Evolutionary conservation across 257 asterid species (phyloP), one percentile per base, ranked within the genome.

Genomic region (Nicotiana tabacum): DNA sequence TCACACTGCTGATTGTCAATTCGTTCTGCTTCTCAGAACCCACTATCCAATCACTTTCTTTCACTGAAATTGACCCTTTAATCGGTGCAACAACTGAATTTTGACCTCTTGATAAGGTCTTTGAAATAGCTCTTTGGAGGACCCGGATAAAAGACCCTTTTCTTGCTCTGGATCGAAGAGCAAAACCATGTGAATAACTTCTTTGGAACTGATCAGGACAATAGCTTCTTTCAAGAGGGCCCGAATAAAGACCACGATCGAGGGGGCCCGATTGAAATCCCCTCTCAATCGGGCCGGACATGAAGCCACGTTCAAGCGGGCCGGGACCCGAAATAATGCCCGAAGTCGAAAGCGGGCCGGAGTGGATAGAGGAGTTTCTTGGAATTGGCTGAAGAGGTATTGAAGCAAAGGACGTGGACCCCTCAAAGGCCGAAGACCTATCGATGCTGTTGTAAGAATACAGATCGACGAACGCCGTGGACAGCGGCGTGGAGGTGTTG

Each of bases 11-110:
- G 56, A 93, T 82, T 0, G 97, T 92, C 30, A 92, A 82, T 83
- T 94, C 98, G 77, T 92, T 94, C 77, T 91, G 97, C 70, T 95
- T 93, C 85, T 95, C 98, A 4, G 90, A 77, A 67, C 87, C 83
- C 77, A 83, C 88, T 68, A 86, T 85, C 97, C 96, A 90, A 80
- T 91, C 96, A 69, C 78, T 87, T 11, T 93, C 97, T 88, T 89
- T 93, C 84, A 87, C 78, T 70, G 93, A 89, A 24, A 89, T 86
- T 21, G 89, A 88, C 1, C 97, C 90, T 84, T 94, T 95, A 60
- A 95, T 91, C 21, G 98, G 99, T 0, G 98, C 97, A 46, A 95
- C 99, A 21, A 95, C 88, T 32, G 99, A 95, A 85, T 92, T 91
- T 78, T 95, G 97, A 7, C 99, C 97, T 48, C 98, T 84, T 17